These are phyloP conservation scores for Thelonectria olida DNA, from an alignment of 2,329 filamentous ascomycete genomes.

Conservation along the genomic window DNA sequence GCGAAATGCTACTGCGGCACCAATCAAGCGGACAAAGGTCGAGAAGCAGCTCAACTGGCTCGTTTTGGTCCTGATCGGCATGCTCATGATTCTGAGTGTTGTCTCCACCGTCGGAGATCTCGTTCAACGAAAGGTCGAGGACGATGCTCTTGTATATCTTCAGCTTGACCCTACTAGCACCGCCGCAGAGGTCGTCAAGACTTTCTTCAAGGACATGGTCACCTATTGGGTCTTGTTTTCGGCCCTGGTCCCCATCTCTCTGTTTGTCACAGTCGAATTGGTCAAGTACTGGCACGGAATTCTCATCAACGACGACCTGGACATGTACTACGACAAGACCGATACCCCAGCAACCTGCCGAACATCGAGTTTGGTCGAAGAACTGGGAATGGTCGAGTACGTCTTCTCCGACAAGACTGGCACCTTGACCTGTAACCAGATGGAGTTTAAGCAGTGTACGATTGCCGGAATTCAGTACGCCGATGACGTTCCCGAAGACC, in stretches of 20 bases:
- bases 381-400: conserved; percentile 97
- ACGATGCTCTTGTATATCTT: conserved; percentile 76
- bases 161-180: conserved; percentile 69
- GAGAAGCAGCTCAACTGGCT: conserved; percentile 94
- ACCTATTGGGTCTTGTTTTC: conserved; percentile 99
- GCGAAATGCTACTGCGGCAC: conserved; percentile 96
- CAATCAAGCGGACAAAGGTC: conserved; percentile 97
- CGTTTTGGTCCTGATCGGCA: conserved; percentile 87
- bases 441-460: conserved; percentile 97
- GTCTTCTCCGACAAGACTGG: conserved; percentile 99
- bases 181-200: conserved; percentile 66
- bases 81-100: conserved; percentile 85
- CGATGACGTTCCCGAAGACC: conserved; percentile 90
- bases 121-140: conserved; percentile 74
- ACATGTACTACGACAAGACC: conserved; percentile 96
- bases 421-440: conserved; percentile 96
- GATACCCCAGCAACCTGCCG: conserved; percentile 96
- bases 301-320: conserved; percentile 95
- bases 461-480: conserved; percentile 95
- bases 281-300: conserved; percentile 99
- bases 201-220: conserved; percentile 93
- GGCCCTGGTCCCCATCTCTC: conserved; percentile 93
- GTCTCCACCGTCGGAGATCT: conserved; percentile 93
- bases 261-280: conserved; percentile 96
- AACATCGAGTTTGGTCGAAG: conserved; percentile 95